These are phyloP conservation scores for Hymenoscyphus infarciens DNA, from an alignment of 2,329 filamentous ascomycete genomes.

Conservation along the genomic window DNA sequence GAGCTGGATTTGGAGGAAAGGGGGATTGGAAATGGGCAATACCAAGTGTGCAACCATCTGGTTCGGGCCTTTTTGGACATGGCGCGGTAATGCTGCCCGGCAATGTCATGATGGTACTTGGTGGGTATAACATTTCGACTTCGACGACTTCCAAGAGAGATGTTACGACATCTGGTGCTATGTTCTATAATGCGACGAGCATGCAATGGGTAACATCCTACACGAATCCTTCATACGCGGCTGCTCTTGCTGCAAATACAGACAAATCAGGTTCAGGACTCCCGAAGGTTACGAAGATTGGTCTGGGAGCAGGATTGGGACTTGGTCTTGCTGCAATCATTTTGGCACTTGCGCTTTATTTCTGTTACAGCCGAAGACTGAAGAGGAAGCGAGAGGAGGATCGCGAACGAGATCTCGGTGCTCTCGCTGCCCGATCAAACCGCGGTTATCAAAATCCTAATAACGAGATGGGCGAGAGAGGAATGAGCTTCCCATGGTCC, in stretches of 20 bases:
- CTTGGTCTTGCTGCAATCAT: conserved; percentile 55
- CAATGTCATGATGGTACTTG: conserved; percentile 66
- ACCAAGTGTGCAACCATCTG: conserved; percentile 45
- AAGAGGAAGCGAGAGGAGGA: conserved; percentile 36
- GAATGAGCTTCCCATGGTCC: conserved; percentile 27
- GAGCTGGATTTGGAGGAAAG: conserved; percentile 67
- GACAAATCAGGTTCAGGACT: conserved; percentile 29
- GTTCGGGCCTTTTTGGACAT: conserved; percentile 57
- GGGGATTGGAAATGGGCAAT: conserved; percentile 70
- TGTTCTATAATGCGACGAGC: conserved; percentile 61
- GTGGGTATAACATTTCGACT: conserved; percentile 52
- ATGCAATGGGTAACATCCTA: conserved; percentile 56
- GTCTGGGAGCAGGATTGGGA: conserved; percentile 63
- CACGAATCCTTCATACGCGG: conserved; percentile 40
- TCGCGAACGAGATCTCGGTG: conserved; percentile 53
- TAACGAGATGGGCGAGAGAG: conserved; percentile 22
- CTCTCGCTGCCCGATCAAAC: conserved; percentile 42
- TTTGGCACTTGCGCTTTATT: conserved; percentile 43
- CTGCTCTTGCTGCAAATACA: conserved; percentile 21
- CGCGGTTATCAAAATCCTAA: conserved; percentile 21
- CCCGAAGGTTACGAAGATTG: conserved; percentile 45
- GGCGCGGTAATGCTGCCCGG: conserved; percentile 61
- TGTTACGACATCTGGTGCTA: conserved; percentile 35
- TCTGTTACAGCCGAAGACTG: conserved; percentile 49
- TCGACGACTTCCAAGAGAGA: conserved; percentile 36